Base-by-base conservation (phyloP, 495 filamentous ascomycete species). In the Talaromyces stipitatus region DNA sequence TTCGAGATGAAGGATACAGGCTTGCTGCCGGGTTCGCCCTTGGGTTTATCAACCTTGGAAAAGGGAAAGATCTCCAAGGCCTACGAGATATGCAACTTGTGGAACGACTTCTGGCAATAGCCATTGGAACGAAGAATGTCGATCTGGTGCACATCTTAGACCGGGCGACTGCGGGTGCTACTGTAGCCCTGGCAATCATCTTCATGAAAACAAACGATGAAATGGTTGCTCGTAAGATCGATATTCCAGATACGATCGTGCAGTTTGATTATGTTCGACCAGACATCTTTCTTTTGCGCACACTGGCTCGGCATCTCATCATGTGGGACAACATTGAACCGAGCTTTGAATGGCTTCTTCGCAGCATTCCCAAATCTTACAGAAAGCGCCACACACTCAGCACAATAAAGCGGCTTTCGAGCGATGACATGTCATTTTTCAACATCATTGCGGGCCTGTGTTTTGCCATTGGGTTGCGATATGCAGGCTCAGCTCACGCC, bases 151-250 rank as follows among this genome's bases (percentile, higher is more conserved):
- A 99, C 63, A 82, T 97, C 16, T 80, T 97, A 1, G 94, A 99
- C 61, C 87, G 91, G 62, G 91, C 94, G 23, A 94, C 90, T 18
- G 88, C 94, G 29, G 92, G 86, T 38, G 91, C 94, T 1, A 91
- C 90, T 2, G 79, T 97, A 50, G 91, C 94, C 2, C 78, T 97
- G 50, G 85, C 90, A n/a, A 80, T 97, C 38, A 92, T 97, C 46
- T 99, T 91, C 69, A 95, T 99, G 91, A 97, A 97, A 67, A 90
- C 95, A 0, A 87, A 92, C 55, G 88, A 99, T 64, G 81, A 85
- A 54, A 82, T 84, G n/a, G 76, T 99, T 47, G 95, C 94, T 3
- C 82, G 85, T 55, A 97, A 96, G 73, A 86, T 99, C 33, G 90
- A 97, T 66, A 84, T 97, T 1, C 94, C 95, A 4, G 88, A 96